These are phyloP conservation scores for Waltiozyma sp. DNA, from an alignment of 1,139 yeast species.

Conservation along the genomic window DNA sequence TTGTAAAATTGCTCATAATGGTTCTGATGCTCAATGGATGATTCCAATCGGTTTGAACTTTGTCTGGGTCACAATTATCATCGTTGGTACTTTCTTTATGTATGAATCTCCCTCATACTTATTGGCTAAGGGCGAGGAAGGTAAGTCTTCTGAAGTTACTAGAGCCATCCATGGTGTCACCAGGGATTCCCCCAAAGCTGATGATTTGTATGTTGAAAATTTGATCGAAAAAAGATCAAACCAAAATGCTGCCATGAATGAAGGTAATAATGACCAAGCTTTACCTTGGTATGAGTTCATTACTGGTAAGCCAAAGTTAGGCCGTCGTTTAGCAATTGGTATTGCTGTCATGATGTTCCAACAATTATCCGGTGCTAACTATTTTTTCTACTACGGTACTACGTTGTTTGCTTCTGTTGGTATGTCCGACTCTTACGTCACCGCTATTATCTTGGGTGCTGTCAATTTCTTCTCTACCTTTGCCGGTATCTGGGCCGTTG, in stretches of 20 bases:
- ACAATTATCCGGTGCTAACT: slow-evolving; percentile 49
- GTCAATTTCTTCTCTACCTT: slow-evolving; percentile 74
- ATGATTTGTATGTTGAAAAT: slow-evolving; percentile 31
- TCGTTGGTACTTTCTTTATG: slow-evolving; percentile 32
- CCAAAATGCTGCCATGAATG: slow-evolving; percentile 27
- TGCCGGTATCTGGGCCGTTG: slow-evolving; percentile 56
- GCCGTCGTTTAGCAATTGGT: slow-evolving; percentile 39
- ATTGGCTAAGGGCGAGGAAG: slow-evolving; percentile 23
- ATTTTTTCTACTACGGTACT: slow-evolving; percentile 48
- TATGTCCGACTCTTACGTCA: slow-evolving; percentile 26
- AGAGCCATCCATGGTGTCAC: background rate
- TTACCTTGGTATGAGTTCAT: slow-evolving; percentile 34
- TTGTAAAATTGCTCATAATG: background rate
- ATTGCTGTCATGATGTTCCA: slow-evolving; percentile 44
- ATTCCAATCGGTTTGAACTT: slow-evolving; percentile 38
- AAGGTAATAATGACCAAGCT: slow-evolving; percentile 23
- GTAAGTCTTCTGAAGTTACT: slow-evolving; percentile 28
- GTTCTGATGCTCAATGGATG: slow-evolving; percentile 32
- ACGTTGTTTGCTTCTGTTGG: slow-evolving; percentile 41
- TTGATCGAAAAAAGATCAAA: slow-evolving; percentile 19
- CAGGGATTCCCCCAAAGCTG: slow-evolving; percentile 30
- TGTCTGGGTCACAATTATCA: slow-evolving; percentile 35
- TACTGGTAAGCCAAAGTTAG: slow-evolving; percentile 36
- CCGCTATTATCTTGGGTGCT: slow-evolving; percentile 62
- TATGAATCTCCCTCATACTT: slow-evolving; percentile 46